A percentile compares a stretch with the other conserved stretches of the same genome.
Evolutionary conservation across 805 yeast genomes (phyloP).

Genomic region (Priceomyces castillae): DNA sequence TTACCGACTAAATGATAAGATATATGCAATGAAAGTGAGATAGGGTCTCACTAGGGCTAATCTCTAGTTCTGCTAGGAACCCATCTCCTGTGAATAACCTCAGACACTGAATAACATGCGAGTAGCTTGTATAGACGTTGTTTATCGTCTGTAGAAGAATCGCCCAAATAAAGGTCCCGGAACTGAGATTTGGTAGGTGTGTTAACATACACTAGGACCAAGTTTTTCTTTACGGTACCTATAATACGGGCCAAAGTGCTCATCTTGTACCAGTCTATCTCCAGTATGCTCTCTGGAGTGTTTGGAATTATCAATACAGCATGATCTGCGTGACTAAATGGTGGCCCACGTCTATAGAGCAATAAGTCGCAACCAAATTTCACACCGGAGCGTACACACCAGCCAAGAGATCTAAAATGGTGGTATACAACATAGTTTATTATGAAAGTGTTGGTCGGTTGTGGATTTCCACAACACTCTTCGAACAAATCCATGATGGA

Average conservation of each 20-base stretch:
- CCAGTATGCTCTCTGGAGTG: constrained; percentile 26
- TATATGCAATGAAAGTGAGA: no score
- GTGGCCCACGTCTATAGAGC: constrained; percentile 88
- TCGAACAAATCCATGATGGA: constrained; percentile 22
- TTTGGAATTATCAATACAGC: constrained; percentile 55
- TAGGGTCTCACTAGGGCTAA: constrained; percentile 23
- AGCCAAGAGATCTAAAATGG: constrained; percentile 82
- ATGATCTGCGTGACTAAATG: constrained; percentile 90
- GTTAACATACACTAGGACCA: constrained; percentile 68
- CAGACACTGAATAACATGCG: constrained; percentile 52
- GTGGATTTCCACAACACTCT: constrained; percentile 17
- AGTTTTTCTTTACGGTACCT: constrained; percentile 79
- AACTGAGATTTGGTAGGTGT: constrained; percentile 41
- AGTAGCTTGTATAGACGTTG: constrained; percentile 30
- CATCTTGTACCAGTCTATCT: constrained; percentile 46
- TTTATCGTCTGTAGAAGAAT: constrained; percentile 13
- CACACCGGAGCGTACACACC: constrained; percentile 92
- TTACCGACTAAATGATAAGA: no score
- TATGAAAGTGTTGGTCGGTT: constrained; percentile 40
- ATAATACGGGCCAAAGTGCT: constrained; percentile 75
- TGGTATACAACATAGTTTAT: constrained; percentile 72
- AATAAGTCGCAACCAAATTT: constrained; percentile 89
- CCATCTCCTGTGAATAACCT: constrained; percentile 77
- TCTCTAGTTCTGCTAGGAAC: constrained; percentile 81
- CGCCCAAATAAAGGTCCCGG: constrained; percentile 17